Conservation (phyloP, 2,329 filamentous ascomycete species). For the Kalmusia sp. region DNA sequence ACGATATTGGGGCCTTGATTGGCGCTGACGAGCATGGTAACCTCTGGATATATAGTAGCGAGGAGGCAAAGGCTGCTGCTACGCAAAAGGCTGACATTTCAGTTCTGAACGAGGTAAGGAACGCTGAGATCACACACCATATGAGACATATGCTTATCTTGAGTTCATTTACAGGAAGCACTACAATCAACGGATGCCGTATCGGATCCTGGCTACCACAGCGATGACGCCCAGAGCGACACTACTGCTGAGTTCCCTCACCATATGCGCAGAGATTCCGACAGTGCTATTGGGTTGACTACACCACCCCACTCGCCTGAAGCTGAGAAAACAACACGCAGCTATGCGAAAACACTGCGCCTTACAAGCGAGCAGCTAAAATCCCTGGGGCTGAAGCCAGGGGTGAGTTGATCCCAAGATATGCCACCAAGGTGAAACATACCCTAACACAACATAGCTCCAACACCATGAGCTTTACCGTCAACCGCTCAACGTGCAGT, state of each 20-base stretch:
- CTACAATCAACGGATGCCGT: constrained; percentile 76
- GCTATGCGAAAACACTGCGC: constrained; percentile 95
- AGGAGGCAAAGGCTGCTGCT: constrained; percentile 91
- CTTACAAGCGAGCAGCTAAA: constrained; percentile 96
- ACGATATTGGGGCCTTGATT: constrained; percentile 94
- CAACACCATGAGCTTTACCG: constrained; percentile 94
- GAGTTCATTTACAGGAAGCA: constrained; percentile 31
- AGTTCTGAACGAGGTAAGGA: constrained; percentile 55
- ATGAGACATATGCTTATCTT: too few species aligned
- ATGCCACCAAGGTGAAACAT: too few species aligned
- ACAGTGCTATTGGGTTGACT: constrained; percentile 70
- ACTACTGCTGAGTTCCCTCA: constrained; percentile 57
- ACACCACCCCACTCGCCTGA: constrained; percentile 63
- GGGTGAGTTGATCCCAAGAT: constrained; percentile 46
- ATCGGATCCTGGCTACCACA: constrained; percentile 95
- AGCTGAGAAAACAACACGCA: constrained; percentile 70
- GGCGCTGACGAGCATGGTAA: constrained; percentile 96
- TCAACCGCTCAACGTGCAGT: constrained; percentile 90
- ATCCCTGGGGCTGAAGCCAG: constrained; percentile 78
- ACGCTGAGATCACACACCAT: too few species aligned
- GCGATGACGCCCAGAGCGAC: constrained; percentile 76
- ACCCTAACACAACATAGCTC: constrained; percentile 46
- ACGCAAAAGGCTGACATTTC: constrained; percentile 67
- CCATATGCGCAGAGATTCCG: constrained; percentile 73
- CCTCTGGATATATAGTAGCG: constrained; percentile 99